These are phyloP conservation scores for Micractinium sp. DNA, from an alignment of 139 green algal species.

Conservation along the genomic window DNA sequence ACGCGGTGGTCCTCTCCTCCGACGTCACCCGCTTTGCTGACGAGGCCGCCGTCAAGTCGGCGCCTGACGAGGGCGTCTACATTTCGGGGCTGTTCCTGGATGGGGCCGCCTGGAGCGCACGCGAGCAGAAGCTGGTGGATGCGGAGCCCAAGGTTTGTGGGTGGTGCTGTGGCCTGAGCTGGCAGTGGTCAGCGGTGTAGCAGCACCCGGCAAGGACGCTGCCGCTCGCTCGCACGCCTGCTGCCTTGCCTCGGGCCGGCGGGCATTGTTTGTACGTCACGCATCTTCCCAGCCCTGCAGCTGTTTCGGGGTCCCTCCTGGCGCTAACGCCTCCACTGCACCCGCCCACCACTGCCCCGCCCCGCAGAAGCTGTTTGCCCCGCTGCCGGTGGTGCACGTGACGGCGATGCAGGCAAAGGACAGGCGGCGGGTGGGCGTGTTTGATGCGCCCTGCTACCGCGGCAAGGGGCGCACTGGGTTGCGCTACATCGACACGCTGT, in stretches of 20 bases:
- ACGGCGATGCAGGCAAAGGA: conserved; percentile 70
- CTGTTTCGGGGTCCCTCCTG: neutral
- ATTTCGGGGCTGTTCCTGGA: conserved; percentile 95
- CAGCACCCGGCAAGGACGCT: neutral
- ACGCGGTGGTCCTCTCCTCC: conserved; percentile 92
- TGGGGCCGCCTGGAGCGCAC: conserved; percentile 87
- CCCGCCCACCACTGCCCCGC: neutral
- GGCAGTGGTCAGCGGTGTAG: neutral
- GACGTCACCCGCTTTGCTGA: conserved; percentile 93
- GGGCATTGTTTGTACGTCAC: neutral
- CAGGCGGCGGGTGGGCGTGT: conserved; percentile 74
- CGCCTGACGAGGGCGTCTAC: conserved; percentile 89
- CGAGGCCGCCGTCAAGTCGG: conserved; percentile 68
- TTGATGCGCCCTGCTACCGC: conserved; percentile 84
- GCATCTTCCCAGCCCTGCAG: neutral
- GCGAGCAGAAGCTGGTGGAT: conserved; percentile 89
- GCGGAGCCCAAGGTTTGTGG: conserved; percentile 82
- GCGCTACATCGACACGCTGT: conserved; percentile 92
- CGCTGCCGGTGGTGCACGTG: conserved; percentile 81
- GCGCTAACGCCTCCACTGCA: neutral
- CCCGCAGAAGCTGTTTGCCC: conserved; percentile 66
- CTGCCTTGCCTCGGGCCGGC: too few relatives aligned
- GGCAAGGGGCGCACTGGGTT: conserved; percentile 83
- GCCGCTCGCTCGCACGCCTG: neutral
- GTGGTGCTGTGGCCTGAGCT: conserved; percentile 33